Evolutionary conservation across 1,139 yeast species (phyloP), one percentile per base, ranked within the genome.

Genomic region (Scheffersomyces segobiensis): DNA sequence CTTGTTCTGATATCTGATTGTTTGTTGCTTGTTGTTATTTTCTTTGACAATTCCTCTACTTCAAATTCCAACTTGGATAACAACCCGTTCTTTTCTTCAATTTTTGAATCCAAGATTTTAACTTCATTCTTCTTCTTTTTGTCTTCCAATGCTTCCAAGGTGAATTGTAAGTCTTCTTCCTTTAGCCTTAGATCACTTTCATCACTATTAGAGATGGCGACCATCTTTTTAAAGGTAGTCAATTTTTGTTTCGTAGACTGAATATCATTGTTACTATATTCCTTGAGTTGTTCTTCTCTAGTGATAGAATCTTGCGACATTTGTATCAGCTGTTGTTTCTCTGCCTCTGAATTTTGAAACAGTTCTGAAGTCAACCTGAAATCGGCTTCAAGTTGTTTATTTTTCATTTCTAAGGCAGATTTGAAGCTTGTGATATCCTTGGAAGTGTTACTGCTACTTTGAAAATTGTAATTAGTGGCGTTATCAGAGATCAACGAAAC

Each of bases 31-130:
- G 75, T 71, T 5, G 83, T 71, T 7, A 90, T 76, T 51, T 83
- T 80, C 21, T 78, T 79, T 57, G 84, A 83, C 22, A 87, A 64
- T 0, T 78, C 78, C 14, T 90, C 96, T 21, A 86, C 66, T 26
- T 85, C 84, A 39, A 68, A 71, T 63, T 89, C 96, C 17, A 85
- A 58, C 8, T 71, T 65, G 0, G 73, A 58, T 7, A 88, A 71
- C 50, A 73, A 70, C 1, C 70, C 65, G 55, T 82, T 83, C 12
- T 81, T 76, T 0, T 65, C 61, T 8, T 75, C 72, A 0, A 88
- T 77, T n/a, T 78, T 74, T 6, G 20, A 26, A 3, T 73, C 77
- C 2, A 83, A 62, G 0, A 63, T 61, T 1, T 72, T 71, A 2
- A 79, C 57, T 14, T 73, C 73, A 48, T 72, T 74, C 1, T 71